These are phyloP conservation scores for Ogataea neopini DNA, from an alignment of 805 yeast species.

Conservation along the genomic window DNA sequence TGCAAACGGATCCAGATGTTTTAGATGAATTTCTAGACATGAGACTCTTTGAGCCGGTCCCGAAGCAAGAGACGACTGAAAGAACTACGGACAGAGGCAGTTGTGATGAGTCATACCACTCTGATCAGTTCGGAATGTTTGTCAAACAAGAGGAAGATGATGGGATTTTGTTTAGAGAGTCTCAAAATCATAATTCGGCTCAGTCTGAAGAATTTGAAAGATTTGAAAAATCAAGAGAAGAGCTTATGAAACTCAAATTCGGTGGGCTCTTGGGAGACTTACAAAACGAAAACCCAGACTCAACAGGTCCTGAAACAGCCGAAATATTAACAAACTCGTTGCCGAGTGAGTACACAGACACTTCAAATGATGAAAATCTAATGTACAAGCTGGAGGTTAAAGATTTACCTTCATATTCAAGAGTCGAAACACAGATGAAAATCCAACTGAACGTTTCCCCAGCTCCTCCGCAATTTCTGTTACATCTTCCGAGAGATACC, in stretches of 20 bases:
- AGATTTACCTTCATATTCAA: conserved; percentile 75
- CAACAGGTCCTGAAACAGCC: conserved; percentile 18
- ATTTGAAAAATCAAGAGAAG: conserved; percentile 49
- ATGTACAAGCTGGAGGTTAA: conserved; percentile 52
- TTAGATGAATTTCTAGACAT: conserved; percentile 59
- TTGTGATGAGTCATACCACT: conserved; percentile 4
- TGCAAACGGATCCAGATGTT: conserved; percentile 44
- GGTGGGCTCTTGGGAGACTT: conserved; percentile 36
- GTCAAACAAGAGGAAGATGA: conserved; percentile 20
- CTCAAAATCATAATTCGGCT: conserved; percentile 8
- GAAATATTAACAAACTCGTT: conserved; percentile 31
- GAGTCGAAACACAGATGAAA: conserved; percentile 96
- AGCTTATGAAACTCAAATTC: conserved; percentile 53
- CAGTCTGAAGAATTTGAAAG: conserved; percentile 29
- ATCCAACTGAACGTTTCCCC: conserved; percentile 68
- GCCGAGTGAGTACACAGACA: conserved; percentile 32
- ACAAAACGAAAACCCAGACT: conserved; percentile 13
- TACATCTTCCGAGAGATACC: conserved; percentile 85
- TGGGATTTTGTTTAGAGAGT: conserved; percentile 11
- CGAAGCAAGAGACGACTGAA: conserved; percentile 6
- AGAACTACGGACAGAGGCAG: no score
- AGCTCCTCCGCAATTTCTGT: conserved; percentile 67
- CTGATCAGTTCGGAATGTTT: conserved; percentile 1
- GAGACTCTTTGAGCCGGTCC: conserved; percentile 38
- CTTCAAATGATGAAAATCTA: conserved; percentile 20